A percentile compares a stretch with the other conserved stretches of the same genome.
Evolutionary conservation across 305 asterid species (phyloP).

Genomic region (Solanum chacoense): DNA sequence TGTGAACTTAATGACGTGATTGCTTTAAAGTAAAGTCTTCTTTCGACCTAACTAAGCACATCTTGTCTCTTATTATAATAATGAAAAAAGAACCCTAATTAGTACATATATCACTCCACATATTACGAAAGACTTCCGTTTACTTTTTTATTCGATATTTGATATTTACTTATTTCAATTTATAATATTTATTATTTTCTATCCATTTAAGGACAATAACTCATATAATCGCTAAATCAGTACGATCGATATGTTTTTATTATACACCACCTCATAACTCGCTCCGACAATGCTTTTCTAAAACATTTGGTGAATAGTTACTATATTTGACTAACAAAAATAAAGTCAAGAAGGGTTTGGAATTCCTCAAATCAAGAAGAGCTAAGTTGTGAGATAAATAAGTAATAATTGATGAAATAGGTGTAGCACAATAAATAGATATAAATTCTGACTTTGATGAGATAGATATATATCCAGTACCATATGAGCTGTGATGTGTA

Average conservation of each 20-base stretch:
- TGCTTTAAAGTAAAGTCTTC: conserved; percentile 15
- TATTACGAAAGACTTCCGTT: no score
- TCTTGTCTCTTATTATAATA: background rate
- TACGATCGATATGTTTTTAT: background rate
- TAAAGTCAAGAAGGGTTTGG: background rate
- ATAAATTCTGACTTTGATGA: background rate
- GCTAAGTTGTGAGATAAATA: background rate
- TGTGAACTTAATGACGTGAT: conserved; percentile 3
- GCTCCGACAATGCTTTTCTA: background rate
- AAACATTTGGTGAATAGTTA: background rate
- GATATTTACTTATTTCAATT: no score
- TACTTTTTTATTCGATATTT: no score
- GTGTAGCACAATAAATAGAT: background rate
- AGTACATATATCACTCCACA: background rate
- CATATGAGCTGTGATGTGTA: background rate
- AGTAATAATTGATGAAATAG: background rate
- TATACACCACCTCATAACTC: background rate
- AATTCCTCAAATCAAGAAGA: background rate
- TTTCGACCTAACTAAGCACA: conserved; percentile 1
- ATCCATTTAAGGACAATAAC: rapidly evolving
- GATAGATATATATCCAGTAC: background rate
- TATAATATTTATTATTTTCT: no score
- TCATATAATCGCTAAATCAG: background rate
- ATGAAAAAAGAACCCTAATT: background rate
- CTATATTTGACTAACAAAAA: background rate